A percentile compares a stretch with the other conserved stretches of the same genome.
Conservation (phyloP, 2,329 filamentous ascomycete species). For the Aquanectria penicillioides region DNA sequence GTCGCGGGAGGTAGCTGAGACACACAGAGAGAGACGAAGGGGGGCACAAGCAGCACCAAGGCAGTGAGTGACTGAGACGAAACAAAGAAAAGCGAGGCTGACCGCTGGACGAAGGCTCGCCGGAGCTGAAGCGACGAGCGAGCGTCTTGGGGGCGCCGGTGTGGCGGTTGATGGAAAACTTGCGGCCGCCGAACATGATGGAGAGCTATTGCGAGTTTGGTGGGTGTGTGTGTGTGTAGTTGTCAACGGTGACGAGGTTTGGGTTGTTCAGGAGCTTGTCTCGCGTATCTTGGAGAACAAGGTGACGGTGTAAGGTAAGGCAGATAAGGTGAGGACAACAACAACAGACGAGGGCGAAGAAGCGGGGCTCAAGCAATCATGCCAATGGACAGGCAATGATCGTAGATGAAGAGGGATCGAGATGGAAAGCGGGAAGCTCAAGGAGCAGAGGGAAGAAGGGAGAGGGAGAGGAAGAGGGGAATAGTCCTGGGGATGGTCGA, state of each 20-base stretch:
- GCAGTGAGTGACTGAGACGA: conserved; percentile 8
- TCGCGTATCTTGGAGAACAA: conserved; percentile 27
- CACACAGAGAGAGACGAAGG: neutral
- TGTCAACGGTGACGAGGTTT: neutral
- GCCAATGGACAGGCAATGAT: conserved; percentile 5
- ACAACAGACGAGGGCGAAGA: neutral
- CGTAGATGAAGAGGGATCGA: conserved; percentile 1
- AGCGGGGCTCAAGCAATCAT: conserved; percentile 16
- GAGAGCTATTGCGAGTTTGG: neutral
- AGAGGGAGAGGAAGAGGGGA: conserved; percentile 19
- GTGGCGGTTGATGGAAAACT: conserved; percentile 74
- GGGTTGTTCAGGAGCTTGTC: conserved; percentile 10
- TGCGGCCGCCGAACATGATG: conserved; percentile 64
- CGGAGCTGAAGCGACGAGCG: conserved; percentile 66
- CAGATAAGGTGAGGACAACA: neutral
- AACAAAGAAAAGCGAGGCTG: conserved; percentile 41
- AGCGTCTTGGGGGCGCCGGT: conserved; percentile 67
- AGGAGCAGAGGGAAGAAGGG: conserved; percentile 16
- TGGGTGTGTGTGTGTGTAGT: conserved; percentile 8
- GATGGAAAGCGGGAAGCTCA: conserved; percentile 11
- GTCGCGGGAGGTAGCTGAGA: conserved; percentile 1
- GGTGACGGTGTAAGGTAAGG: conserved; percentile 21
- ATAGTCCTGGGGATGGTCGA: conserved; percentile 25
- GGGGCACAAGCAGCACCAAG: neutral
- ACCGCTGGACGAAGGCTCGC: conserved; percentile 68